These are phyloP conservation scores for Carpinus fangiana DNA, from an alignment of 306 rosid species.

Conservation along the genomic window DNA sequence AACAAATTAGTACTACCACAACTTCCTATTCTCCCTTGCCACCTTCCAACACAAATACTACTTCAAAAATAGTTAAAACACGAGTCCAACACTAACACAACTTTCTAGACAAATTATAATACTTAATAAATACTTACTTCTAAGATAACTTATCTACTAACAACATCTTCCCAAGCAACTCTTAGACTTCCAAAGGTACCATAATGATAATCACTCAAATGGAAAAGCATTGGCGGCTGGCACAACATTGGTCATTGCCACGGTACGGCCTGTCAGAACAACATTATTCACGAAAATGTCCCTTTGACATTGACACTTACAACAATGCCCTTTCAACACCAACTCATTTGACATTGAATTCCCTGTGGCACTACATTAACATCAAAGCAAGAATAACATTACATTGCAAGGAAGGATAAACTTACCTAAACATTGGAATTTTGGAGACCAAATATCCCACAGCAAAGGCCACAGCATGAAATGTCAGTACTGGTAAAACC, in stretches of 20 bases:
- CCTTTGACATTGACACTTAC: background rate
- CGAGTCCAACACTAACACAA: background rate
- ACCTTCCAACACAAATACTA: too few relatives aligned
- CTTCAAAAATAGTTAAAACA: background rate
- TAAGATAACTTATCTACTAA: too few relatives aligned
- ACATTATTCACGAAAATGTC: too few relatives aligned
- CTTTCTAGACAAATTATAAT: background rate
- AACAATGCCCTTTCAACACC: background rate
- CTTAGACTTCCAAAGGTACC: too few relatives aligned
- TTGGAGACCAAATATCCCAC: constrained; percentile 85
- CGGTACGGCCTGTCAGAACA: background rate
- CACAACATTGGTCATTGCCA: background rate
- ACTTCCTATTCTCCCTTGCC: too few relatives aligned
- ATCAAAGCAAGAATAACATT: background rate
- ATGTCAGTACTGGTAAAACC: constrained; percentile 69
- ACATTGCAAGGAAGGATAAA: background rate
- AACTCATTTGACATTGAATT: background rate
- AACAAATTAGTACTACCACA: too few relatives aligned
- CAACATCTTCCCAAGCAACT: too few relatives aligned
- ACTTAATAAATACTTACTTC: background rate
- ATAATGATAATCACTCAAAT: background rate
- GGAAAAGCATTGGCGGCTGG: background rate
- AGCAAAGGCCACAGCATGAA: constrained; percentile 77
- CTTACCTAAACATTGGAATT: constrained; percentile 70
- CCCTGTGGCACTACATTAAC: background rate